Evolutionary conservation across 192 early-diverging fungal genomes (phyloP), one percentile per base, ranked within the genome.

Genomic region (Dimargaris xerosporica): DNA sequence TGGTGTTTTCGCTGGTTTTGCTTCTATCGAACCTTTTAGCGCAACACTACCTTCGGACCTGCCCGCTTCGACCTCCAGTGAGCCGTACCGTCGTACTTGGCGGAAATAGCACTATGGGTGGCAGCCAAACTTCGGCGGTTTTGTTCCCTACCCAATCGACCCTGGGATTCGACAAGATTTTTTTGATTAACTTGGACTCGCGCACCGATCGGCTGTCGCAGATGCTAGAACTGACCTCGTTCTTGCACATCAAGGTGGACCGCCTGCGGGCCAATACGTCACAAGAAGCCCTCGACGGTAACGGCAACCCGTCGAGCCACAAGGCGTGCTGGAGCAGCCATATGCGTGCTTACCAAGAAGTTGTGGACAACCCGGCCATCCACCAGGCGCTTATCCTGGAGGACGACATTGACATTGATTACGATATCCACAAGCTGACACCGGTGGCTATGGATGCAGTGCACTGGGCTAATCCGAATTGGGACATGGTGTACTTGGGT

Each of bases 401-500:
- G 44, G 64, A 65, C 52, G 64, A 65, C 30, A 39, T 65, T 26
- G 64, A 65, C 30, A 30, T 65, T 6, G 59, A 63, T 12, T 21
- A 62, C 17, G 64, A 65, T 25, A 10, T 65, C 39, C 29, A 60
- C 30, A 11, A 39, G 16, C 31, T 28, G 6, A 16, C 41, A 17
- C 16, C 12, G 31, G 31, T 13, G 17, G 56, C 16, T 16, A 15
- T 59, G 41, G 13, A 16, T 9, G 56, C 56, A 1, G 30, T 41
- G 31, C 12, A 68, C 54, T 44, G 47, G 11, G 26, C 21, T 0
- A 66, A 76, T 17, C 56, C 56, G 9, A 16, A 29, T 55, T 76
- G 74, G 74, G 74, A 76, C n/a, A 69, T 76, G 69, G 58, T 72
- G 29, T 76, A 67, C 48, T 50, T 76, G 31, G 74, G 74, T 29